Base-by-base conservation (phyloP, 768 basidiomycete genomes). In the Lactarius pseudohatsudake region DNA sequence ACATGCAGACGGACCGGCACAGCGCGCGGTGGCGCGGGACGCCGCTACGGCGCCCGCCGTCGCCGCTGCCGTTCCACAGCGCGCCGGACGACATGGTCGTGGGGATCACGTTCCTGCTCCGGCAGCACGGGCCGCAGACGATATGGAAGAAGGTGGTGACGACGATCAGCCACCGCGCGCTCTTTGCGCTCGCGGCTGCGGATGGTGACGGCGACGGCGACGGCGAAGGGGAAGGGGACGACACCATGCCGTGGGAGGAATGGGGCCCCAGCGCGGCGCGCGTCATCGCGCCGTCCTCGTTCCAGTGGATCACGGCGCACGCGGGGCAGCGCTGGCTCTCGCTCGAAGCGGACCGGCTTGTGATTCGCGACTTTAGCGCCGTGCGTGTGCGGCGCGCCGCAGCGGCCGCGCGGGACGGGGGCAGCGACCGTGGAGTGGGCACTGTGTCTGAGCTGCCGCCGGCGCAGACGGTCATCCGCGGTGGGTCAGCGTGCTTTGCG, bases 221-320 rank as follows among this genome's bases (percentile, higher is more conserved):
- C 0, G 40, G 13, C 0, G 58, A 34, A 2, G 28, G 2, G 0
- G 62, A 18, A 18, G 32, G 56, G 26, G 4, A 32, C 18, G 28
- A 53, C 50, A 26, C 26, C 13, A 22, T 61, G 11, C 40, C 57
- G 1, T 67, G 66, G 66, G 62, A 54, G 4, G 57, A 62, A 22
- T 67, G 66, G 66, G 66, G 66, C 1, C 62, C 62, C 20, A 18
- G 28, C 34, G 26, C 62, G 15, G 26, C 62, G 26, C 66, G 62
- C 34, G 58, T 67, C 50, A 59, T 67, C 62, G 20, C 54, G 3
- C 66, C 66, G 6, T 10, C 53, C 0, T 13, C 53, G 16, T 67
- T 64, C 41, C 62, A 67, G 53, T 67, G 62, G 66, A 67, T 67
- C 41, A 67, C 66, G 22, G 66, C 62, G 20, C 62, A 67, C 34